Evolutionary conservation across 2,329 filamentous ascomycete genomes (phyloP), one percentile per base, ranked within the genome.

Genomic region (Hymenoscyphus infarciens): DNA sequence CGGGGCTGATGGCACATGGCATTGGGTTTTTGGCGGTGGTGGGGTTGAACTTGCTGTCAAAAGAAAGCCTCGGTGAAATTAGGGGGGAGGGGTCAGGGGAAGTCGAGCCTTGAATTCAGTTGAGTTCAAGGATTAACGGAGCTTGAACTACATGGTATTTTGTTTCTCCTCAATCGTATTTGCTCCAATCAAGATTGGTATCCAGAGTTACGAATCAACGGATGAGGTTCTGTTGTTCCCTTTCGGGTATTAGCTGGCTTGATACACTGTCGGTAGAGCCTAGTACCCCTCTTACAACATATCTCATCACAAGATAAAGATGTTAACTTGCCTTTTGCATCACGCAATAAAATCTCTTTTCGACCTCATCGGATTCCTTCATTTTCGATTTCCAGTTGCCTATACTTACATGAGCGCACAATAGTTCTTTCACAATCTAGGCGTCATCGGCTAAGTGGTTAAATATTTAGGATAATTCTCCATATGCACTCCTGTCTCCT

Each of bases 1-100:
- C 42, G 42, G n/a, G n/a, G 42, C 42, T 22, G 42, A 22, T 49
- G 42, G 53, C 10, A 29, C 53, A 55, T 55, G 53, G 53, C 15
- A 29, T 16, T 27, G 53, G n/a, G 49, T 22, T 22, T 27, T 22
- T 22, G 8, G 49, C 7, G 25, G 49, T 15, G 25, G 25, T 55
- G 15, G 25, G 13, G 29, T 29, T 33, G 25, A 16, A 27, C 2
- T 22, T 16, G 53, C 29, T 55, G 29, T 55, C 25, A n/a, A 55
- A 8, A 49, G 10, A 49, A 19, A 19, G 42, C 42, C 42, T 49
- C 22, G 5, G n/a, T 4, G 35, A 38, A 5, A 38, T 38, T 16
- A 38, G 35, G 35, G 35, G 29, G 35, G 35, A 38, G 35, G 35
- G 35, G 35, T 3, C 11, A 16, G 35, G 35, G 35, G 35, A 38